phyloP scores from a whole-genome alignment of 306 rosid genomes.

The Castanea crenata region DNA sequence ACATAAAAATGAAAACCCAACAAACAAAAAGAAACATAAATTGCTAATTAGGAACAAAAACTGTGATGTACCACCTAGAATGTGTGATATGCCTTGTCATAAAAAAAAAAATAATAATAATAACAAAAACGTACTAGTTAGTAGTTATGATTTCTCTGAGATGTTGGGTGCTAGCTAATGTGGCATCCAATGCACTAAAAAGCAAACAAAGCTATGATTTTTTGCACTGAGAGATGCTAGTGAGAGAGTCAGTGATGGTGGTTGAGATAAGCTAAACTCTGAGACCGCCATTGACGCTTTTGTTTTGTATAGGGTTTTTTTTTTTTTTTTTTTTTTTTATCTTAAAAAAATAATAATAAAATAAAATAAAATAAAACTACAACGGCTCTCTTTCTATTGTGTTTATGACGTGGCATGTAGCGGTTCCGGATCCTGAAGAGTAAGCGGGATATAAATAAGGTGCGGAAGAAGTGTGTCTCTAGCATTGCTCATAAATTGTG shows the following conservation, averaged over 20 bases:
- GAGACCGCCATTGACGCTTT: conserved; percentile 1
- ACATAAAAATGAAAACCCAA: neutral
- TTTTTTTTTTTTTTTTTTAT: no score
- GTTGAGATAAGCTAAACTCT: neutral
- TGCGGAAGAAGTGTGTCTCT: no score
- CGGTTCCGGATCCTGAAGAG: neutral
- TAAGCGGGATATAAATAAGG: neutral
- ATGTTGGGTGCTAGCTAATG: neutral
- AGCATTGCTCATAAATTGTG: no score
- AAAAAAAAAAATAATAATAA: no score
- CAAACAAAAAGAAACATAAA: neutral
- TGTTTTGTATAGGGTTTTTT: no score
- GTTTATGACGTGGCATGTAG: conserved; percentile 24
- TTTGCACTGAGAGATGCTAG: neutral
- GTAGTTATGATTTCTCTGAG: neutral
- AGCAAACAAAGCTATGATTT: neutral
- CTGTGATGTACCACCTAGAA: neutral
- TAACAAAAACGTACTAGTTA: conserved; percentile 10
- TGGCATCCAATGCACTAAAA: conserved; percentile 21
- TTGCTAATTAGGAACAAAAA: neutral
- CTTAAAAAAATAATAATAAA: no score
- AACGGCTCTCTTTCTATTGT: conserved; percentile 5
- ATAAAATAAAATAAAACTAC: neutral
- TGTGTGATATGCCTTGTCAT: neutral
- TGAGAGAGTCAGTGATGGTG: conserved; percentile 7